Conservation (phyloP, 495 filamentous ascomycete genomes). For the Lepraria neglecta region DNA sequence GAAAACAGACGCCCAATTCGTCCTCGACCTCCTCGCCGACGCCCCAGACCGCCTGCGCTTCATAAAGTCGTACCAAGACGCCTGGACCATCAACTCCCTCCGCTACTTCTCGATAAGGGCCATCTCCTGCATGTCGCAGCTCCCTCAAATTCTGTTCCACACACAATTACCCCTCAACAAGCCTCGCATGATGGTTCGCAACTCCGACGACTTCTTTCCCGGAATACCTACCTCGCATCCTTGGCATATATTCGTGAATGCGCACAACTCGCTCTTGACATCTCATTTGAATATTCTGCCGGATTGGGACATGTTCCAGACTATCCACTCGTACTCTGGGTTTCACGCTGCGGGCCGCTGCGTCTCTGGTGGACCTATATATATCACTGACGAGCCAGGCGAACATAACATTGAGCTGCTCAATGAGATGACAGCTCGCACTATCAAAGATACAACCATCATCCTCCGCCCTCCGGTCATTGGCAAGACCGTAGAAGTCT, state of each 20-base stretch:
- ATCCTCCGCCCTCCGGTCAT: constrained; percentile 68
- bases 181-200: constrained; percentile 65
- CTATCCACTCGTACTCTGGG: constrained; percentile 62
- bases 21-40: constrained; percentile 66
- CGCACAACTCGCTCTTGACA: constrained; percentile 82
- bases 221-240: constrained; percentile 68
- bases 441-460: constrained; percentile 60
- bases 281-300: constrained; percentile 66
- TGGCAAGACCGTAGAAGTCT: constrained; percentile 64
- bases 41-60: constrained; percentile 61
- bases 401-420: constrained; percentile 70
- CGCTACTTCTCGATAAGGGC: constrained; percentile 68
- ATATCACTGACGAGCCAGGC: constrained; percentile 84
- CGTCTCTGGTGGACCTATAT: constrained; percentile 85
- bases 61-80: constrained; percentile 71
- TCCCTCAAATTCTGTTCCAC: constrained; percentile 77
- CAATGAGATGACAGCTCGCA: constrained; percentile 66
- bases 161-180: constrained; percentile 69
- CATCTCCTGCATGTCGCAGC: constrained; percentile 89
- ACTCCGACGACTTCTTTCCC: constrained; percentile 93
- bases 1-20: constrained; percentile 87
- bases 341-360: constrained; percentile 89
- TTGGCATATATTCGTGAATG: constrained; percentile 93
- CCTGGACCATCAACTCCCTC: constrained; percentile 72
- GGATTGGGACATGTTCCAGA: constrained; percentile 99